phyloP scores from a whole-genome alignment of 2,329 filamentous ascomycete genomes.

The Claviceps sorghi region DNA sequence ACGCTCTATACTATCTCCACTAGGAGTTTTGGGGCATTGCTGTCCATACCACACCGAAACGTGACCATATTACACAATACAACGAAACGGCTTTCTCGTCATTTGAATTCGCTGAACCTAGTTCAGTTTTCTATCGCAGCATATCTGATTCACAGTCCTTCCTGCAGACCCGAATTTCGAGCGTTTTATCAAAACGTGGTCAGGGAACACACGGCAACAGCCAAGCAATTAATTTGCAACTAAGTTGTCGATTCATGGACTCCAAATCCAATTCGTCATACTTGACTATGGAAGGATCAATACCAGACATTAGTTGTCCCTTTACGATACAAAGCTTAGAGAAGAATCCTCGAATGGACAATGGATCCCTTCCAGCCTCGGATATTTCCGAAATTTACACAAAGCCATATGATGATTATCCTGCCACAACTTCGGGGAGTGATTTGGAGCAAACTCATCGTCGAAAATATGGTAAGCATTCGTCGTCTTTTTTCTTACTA shows the following conservation, averaged over 20 bases:
- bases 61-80: conserved; percentile 33
- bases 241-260: conserved; percentile 31
- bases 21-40: conserved; percentile 26
- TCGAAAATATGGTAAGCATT: conserved; percentile 38
- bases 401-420: conserved; percentile 44
- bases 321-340: conserved; percentile 22
- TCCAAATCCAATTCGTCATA: conserved; percentile 26
- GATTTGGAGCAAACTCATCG: conserved; percentile 35
- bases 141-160: conserved; percentile 43
- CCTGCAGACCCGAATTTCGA: conserved; percentile 35
- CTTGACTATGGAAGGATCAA: conserved; percentile 22
- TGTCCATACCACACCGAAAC: conserved; percentile 24
- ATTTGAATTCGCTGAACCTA: conserved; percentile 43
- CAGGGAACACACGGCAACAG: conserved; percentile 11
- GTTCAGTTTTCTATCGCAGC: conserved; percentile 41
- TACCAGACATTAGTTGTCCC: conserved; percentile 26
- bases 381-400: conserved; percentile 27
- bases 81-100: conserved; percentile 49
- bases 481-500: neutral
- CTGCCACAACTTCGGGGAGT: conserved; percentile 37
- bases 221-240: conserved; percentile 24
- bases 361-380: conserved; percentile 29
- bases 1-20: conserved; percentile 22
- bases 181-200: conserved; percentile 27
- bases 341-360: conserved; percentile 24